Conservation (phyloP, 768 basidiomycete species). For the Tricholoma furcatifolium region DNA sequence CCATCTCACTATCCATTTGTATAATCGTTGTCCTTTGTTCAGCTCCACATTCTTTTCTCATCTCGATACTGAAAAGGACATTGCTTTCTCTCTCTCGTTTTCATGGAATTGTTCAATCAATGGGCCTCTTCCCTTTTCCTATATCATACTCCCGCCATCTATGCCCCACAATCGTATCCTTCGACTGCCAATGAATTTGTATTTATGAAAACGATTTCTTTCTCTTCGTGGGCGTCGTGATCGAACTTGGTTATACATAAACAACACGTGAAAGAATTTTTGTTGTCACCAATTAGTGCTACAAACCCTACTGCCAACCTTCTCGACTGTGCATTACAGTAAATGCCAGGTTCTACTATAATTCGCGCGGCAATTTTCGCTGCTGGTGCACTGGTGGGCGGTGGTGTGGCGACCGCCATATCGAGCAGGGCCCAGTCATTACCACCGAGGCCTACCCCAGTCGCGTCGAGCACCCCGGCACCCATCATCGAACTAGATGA, state of each 20-base stretch:
- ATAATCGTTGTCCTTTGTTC: conserved; percentile 26
- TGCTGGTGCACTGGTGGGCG: conserved; percentile 79
- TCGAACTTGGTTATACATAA: neutral
- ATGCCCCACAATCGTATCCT: conserved; percentile 22
- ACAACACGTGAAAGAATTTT: conserved; percentile 1
- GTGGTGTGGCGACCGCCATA: conserved; percentile 60
- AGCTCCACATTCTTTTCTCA: conserved; percentile 31
- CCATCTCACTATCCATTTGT: conserved; percentile 19
- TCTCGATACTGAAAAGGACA: conserved; percentile 29
- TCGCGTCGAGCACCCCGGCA: conserved; percentile 20
- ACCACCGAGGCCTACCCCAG: conserved; percentile 12
- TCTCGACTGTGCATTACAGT: neutral
- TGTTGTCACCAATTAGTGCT: neutral
- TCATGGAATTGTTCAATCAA: conserved; percentile 33
- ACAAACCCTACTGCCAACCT: neutral
- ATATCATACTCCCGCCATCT: conserved; percentile 38
- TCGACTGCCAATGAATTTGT: conserved; percentile 18
- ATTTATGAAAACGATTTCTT: conserved; percentile 19
- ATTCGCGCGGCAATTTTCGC: conserved; percentile 76
- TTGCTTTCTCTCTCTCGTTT: conserved; percentile 16
- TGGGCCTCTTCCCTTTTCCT: conserved; percentile 21
- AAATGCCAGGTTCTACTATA: conserved; percentile 37
- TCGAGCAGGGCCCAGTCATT: conserved; percentile 28
- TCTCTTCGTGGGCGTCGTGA: neutral
- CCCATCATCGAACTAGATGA: conserved; percentile 47